A percentile compares a stretch with the other conserved stretches of the same genome.
Evolutionary conservation across 2,329 filamentous ascomycete species (phyloP).

Genomic region (Orbilia quercus): DNA sequence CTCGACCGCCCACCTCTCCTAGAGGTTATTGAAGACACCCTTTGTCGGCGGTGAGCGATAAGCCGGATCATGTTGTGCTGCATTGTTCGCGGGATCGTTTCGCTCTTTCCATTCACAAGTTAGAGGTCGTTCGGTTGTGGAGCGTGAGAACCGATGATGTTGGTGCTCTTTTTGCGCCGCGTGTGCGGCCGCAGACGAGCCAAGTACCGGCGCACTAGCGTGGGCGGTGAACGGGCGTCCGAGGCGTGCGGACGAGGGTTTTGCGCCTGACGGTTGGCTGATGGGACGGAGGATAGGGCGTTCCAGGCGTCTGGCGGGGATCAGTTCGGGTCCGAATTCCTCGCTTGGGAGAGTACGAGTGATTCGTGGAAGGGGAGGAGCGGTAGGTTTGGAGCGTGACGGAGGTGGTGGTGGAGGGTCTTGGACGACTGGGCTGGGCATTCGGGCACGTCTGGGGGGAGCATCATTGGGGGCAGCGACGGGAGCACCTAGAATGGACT

Average conservation of each 20-base stretch:
- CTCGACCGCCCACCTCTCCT: conserved; percentile 31
- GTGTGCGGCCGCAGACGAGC: not conserved
- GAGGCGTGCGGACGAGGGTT: conserved; percentile 14
- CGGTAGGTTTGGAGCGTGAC: not conserved
- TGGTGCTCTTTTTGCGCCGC: conserved; percentile 11
- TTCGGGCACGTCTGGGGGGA: not conserved
- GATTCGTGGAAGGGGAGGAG: not conserved
- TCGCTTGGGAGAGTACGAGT: conserved; percentile 8
- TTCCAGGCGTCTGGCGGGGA: conserved; percentile 25
- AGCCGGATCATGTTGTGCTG: conserved; percentile 5
- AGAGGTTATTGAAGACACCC: conserved; percentile 24
- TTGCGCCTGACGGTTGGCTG: conserved; percentile 16
- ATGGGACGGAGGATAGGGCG: conserved; percentile 33
- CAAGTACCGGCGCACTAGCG: conserved; percentile 23
- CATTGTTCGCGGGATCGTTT: conserved; percentile 6
- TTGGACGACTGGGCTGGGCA: not conserved
- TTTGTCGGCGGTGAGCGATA: conserved; percentile 17
- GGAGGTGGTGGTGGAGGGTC: not conserved
- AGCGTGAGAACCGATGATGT: conserved; percentile 19
- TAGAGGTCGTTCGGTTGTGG: conserved; percentile 7
- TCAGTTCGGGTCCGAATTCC: conserved; percentile 26
- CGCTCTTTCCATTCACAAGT: conserved; percentile 4
- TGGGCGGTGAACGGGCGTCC: conserved; percentile 37
- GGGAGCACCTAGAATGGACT: conserved; percentile 18
- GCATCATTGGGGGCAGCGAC: not conserved